phyloP scores from a whole-genome alignment of 2,329 filamentous ascomycete species.

The Gaeumannomyces sp. region DNA sequence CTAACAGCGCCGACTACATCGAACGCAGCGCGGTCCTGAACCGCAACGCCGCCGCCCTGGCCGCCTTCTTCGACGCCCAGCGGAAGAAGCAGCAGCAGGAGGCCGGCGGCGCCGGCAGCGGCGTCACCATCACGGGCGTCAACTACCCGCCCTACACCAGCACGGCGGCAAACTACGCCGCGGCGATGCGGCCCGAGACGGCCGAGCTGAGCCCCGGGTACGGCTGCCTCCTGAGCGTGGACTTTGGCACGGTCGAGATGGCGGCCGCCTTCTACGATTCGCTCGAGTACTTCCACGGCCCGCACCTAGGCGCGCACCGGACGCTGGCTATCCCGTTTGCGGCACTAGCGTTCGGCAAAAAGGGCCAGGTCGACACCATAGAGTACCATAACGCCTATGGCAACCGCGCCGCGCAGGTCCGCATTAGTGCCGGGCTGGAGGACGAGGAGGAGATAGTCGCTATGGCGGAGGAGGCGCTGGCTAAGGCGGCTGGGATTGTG shows the following conservation, averaged over 20 bases:
- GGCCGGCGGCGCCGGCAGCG: neutral
- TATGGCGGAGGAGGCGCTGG: slow-evolving; percentile 28
- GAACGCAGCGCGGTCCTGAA: slow-evolving; percentile 47
- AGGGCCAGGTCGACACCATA: slow-evolving; percentile 28
- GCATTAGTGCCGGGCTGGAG: slow-evolving; percentile 43
- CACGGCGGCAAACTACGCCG: slow-evolving; percentile 29
- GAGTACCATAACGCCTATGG: slow-evolving; percentile 33
- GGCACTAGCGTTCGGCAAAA: slow-evolving; percentile 32
- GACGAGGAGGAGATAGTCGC: slow-evolving; percentile 34
- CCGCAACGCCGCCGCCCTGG: slow-evolving; percentile 46
- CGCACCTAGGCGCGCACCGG: slow-evolving; percentile 47
- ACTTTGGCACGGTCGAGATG: slow-evolving; percentile 36
- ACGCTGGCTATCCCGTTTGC: slow-evolving; percentile 45
- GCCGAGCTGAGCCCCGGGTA: slow-evolving; percentile 45
- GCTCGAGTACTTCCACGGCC: slow-evolving; percentile 42
- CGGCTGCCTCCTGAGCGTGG: slow-evolving; percentile 47
- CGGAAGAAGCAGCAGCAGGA: slow-evolving; percentile 1
- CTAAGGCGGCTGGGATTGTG: slow-evolving; percentile 16
- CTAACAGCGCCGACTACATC: slow-evolving; percentile 46
- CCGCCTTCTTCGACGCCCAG: slow-evolving; percentile 32
- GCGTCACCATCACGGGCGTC: slow-evolving; percentile 30
- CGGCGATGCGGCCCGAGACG: slow-evolving; percentile 30
- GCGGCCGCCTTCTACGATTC: slow-evolving; percentile 44
- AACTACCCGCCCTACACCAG: slow-evolving; percentile 34
- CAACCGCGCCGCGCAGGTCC: slow-evolving; percentile 33